Conservation (phyloP, 176 grass and related monocot genomes). For the Zoysia japonica region DNA sequence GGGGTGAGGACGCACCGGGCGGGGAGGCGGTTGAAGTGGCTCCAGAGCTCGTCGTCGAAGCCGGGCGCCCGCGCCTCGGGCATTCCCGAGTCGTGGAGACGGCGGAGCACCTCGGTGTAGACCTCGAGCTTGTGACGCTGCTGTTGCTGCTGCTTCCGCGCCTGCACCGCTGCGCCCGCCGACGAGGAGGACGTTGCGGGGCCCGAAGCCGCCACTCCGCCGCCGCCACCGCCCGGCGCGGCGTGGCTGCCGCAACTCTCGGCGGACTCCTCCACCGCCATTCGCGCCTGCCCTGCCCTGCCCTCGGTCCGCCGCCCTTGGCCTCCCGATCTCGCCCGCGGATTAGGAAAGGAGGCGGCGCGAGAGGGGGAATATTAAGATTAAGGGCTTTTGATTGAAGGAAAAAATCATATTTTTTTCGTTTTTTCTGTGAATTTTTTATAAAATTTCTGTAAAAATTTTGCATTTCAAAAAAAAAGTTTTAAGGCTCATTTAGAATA, state of each 20-base stretch:
- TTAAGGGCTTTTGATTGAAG: neutral
- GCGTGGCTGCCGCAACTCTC: slow-evolving; percentile 72
- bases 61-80: slow-evolving; percentile 42
- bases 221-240: neutral
- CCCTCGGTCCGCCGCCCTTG: slow-evolving; percentile 16
- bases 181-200: slow-evolving; percentile 23
- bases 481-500: too few relatives aligned
- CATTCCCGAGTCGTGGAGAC: slow-evolving; percentile 44
- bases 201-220: neutral
- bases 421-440: too few relatives aligned
- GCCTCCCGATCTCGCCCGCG: slow-evolving; percentile 16
- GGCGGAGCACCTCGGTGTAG: slow-evolving; percentile 59
- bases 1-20: slow-evolving; percentile 42
- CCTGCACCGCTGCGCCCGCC: slow-evolving; percentile 26
- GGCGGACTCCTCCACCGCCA: slow-evolving; percentile 66
- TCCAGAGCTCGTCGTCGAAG: slow-evolving; percentile 73
- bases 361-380: neutral
- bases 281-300: neutral
- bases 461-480: too few relatives aligned
- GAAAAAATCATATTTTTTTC: too few relatives aligned
- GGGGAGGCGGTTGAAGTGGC: slow-evolving; percentile 78
- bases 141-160: slow-evolving; percentile 59
- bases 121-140: slow-evolving; percentile 69
- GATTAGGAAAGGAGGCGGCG: slow-evolving; percentile 20
- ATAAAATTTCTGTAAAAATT: too few relatives aligned